Evolutionary conservation across 2,329 filamentous ascomycete genomes (phyloP), one percentile per base, ranked within the genome.

Genomic region (Boeremia lycopersici): DNA sequence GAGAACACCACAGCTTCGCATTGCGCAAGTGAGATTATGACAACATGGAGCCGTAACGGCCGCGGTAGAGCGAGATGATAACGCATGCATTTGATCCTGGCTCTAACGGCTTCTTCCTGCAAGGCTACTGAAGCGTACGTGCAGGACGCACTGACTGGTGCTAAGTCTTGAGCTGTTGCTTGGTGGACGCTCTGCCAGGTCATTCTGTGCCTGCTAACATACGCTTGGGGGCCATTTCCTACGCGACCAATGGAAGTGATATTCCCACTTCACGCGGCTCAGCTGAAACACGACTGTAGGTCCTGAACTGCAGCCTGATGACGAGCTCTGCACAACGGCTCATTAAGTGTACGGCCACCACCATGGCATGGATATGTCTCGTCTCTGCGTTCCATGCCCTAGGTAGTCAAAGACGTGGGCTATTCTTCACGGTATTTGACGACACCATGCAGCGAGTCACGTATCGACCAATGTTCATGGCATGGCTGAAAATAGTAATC

Each of bases 181-280:
- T 71, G 71, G 71, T 56, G 48, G 55, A 53, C 56, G 34, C 58
- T 46, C 49, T 70, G 68, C 68, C 69, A 72, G 60, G 55, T 70
- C 67, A 69, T 48, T 53, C 59, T 61, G 43, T 61, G 63, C 68
- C 70, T 56, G 62, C 56, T 55, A 46, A 36, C 54, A 45, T 43
- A 53, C 35, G 61, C 36, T 59, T 51, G 53, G 58, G 45, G 39
- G 50, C 58, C 38, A 56, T 58, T 59, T 48, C 56, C 43, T 38
- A 15, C 36, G 9, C 35, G 45, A 53, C 68, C 65, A 70, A 69
- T 70, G n/a, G 58, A 52, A 38, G 42, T 28, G 30, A 17, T 28
- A 19, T 41, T 25, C 31, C 26, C 17, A 38, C 51, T 49, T 25
- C 33, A 51, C 39, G 50, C 49, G 36, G 40, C 45, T 46, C 42